A percentile compares a stretch with the other conserved stretches of the same genome.
Evolutionary conservation across 805 yeast species (phyloP).

Genomic region (Pichia manshurica): DNA sequence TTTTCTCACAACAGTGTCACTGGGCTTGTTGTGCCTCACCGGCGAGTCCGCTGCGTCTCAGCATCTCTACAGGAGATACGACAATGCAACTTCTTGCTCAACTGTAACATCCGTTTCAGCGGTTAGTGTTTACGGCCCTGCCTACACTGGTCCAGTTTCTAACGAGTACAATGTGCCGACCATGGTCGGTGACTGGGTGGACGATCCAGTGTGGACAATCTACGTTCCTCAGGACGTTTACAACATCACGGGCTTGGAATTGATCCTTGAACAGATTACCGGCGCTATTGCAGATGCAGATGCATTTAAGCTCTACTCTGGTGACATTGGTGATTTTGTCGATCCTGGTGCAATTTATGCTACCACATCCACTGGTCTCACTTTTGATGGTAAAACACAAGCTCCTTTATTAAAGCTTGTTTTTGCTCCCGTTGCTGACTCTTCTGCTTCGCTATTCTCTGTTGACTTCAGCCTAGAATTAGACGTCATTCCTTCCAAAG

Average conservation of each 20-base stretch:
- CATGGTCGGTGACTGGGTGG: slow-evolving; percentile 11
- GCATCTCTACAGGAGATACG: slow-evolving; percentile 1
- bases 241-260: slow-evolving; percentile 9
- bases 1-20: background rate
- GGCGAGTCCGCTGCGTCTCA: slow-evolving; percentile 2
- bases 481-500: slow-evolving; percentile 9
- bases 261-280: background rate
- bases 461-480: slow-evolving; percentile 7
- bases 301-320: slow-evolving; percentile 9
- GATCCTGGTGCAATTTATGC: slow-evolving; percentile 9
- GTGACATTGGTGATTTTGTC: slow-evolving; percentile 13
- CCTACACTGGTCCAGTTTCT: slow-evolving; percentile 16
- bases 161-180: slow-evolving; percentile 15
- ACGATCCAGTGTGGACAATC: slow-evolving; percentile 16
- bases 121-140: slow-evolving; percentile 12
- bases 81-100: slow-evolving; percentile 1
- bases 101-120: slow-evolving; percentile 11
- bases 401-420: slow-evolving; percentile 15
- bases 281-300: slow-evolving; percentile 2
- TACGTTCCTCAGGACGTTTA: slow-evolving; percentile 15
- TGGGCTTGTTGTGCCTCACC: slow-evolving; percentile 3
- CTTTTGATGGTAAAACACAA: slow-evolving; percentile 14
- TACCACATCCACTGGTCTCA: slow-evolving; percentile 4
- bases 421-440: slow-evolving; percentile 6
- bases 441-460: slow-evolving; percentile 3